phyloP scores from a whole-genome alignment of 2,329 filamentous ascomycete genomes.

The Colletotrichum musicola region DNA sequence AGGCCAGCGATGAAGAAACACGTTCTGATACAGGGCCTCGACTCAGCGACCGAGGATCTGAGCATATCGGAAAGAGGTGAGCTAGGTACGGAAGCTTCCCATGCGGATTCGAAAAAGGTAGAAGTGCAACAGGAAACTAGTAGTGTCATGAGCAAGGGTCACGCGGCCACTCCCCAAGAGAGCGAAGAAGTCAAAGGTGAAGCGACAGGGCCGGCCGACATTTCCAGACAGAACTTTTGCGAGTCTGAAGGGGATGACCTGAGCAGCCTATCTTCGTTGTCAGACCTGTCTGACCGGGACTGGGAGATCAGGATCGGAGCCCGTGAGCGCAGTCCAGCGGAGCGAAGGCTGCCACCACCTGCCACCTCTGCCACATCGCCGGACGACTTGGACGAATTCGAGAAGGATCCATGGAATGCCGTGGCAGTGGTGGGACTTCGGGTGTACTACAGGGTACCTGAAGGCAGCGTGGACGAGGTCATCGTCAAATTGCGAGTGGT shows the following conservation, averaged over 20 bases:
- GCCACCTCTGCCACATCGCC: constrained; percentile 40
- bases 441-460: constrained; percentile 63
- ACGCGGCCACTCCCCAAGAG: constrained; percentile 39
- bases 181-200: constrained; percentile 36
- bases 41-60: not conserved
- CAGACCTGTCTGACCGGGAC: constrained; percentile 55
- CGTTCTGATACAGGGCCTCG: constrained; percentile 37
- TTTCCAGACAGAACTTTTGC: constrained; percentile 36
- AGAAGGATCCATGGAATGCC: constrained; percentile 67
- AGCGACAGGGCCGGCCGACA: constrained; percentile 4
- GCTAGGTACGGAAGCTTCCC: not conserved
- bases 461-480: constrained; percentile 48
- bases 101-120: not conserved
- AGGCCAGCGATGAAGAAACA: constrained; percentile 46
- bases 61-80: not conserved
- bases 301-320: constrained; percentile 45
- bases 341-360: constrained; percentile 29
- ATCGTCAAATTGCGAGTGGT: constrained; percentile 56
- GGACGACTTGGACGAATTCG: constrained; percentile 66
- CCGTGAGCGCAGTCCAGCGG: constrained; percentile 40
- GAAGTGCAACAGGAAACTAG: constrained; percentile 1
- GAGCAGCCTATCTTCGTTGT: constrained; percentile 50
- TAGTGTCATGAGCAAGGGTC: constrained; percentile 40
- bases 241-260: constrained; percentile 45
- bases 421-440: constrained; percentile 65